These are phyloP conservation scores for Urochloa ruziziensis DNA, from an alignment of 176 grass and related monocot species.

Conservation along the genomic window DNA sequence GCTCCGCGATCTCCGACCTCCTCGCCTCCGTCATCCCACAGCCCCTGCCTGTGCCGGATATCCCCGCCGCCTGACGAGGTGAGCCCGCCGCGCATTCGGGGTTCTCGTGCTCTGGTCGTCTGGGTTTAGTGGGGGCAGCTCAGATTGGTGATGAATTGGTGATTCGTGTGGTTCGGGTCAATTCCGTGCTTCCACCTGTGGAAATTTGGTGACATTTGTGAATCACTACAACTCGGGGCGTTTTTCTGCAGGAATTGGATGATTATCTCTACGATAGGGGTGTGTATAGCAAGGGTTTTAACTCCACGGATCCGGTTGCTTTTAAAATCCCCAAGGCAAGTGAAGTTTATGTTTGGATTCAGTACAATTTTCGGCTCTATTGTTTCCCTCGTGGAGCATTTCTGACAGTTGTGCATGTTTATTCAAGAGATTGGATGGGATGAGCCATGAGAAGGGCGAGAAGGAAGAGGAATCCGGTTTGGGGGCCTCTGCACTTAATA, in stretches of 20 bases:
- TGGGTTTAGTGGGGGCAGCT: background rate
- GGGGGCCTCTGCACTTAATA: constrained; percentile 16
- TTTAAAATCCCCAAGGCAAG: constrained; percentile 23
- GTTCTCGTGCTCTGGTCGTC: background rate
- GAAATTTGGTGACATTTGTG: background rate
- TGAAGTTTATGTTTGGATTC: background rate
- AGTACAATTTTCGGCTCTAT: background rate
- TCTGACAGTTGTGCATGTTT: constrained; percentile 18
- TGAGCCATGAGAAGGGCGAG: constrained; percentile 26
- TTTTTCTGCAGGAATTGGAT: constrained; percentile 25
- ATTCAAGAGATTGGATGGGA: constrained; percentile 36
- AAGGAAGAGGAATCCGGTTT: constrained; percentile 28
- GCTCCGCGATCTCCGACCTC: constrained; percentile 50
- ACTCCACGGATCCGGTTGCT: background rate
- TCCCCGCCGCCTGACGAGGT: constrained; percentile 33
- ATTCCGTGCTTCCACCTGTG: background rate
- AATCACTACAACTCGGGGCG: background rate
- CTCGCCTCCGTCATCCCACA: constrained; percentile 54
- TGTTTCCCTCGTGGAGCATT: background rate
- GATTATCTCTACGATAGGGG: constrained; percentile 32
- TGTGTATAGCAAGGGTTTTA: constrained; percentile 15
- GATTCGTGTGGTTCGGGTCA: background rate
- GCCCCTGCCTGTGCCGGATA: constrained; percentile 10
- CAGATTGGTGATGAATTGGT: background rate
- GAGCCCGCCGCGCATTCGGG: background rate